Base-by-base conservation (phyloP, 371 early-diverging fungal genomes). In the Apophysomyces ossiformis region DNA sequence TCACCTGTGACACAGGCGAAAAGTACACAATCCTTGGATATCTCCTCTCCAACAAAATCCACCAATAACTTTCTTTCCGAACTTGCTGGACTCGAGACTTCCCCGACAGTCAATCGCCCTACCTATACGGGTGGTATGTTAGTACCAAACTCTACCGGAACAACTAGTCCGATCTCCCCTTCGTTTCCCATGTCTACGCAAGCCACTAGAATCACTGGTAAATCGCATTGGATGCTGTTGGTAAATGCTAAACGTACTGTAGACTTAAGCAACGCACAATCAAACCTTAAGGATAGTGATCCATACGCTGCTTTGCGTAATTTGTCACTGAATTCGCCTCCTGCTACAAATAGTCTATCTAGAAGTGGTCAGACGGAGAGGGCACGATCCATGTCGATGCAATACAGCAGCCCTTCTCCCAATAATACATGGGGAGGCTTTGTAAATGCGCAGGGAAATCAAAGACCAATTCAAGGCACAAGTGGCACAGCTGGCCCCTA, bases 121-220 rank as follows among this genome's bases (percentile, higher is more conserved):
- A 72, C 69, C 8, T 77, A 77, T 43, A 72, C 63, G 8, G 78
- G 78, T 16, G 78, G 78, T 11, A 68, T 78, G 35, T 62, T 78
- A 1, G 63, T 71, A 35, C 75, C 78, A 13, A 46, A 54, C 37
- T 47, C 73, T 32, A 67, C 72, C 46, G 57, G 43, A 37, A 38
- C 58, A 3, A n/a, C 39, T 11, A 68, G 68, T 59, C 50, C 68
- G 1, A 59, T 46, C 11, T 13, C 18, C 11, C 45, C 58, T 15
- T 37, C 45, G 11, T 58, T 59, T 32, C 63, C 65, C 21, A 37
- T 50, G 44, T 54, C 59, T 63, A 58, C 32, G 26, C 32, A 39
- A 37, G 21, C 43, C 46, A 13, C 58, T 32, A 61, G 26, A 16
- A 11, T 60, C 37, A 7, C 66, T 47, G 46, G 35, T 60, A 26